Evolutionary conservation across 106 monocot species (phyloP).

Genomic region (Hemerocallis citrina): DNA sequence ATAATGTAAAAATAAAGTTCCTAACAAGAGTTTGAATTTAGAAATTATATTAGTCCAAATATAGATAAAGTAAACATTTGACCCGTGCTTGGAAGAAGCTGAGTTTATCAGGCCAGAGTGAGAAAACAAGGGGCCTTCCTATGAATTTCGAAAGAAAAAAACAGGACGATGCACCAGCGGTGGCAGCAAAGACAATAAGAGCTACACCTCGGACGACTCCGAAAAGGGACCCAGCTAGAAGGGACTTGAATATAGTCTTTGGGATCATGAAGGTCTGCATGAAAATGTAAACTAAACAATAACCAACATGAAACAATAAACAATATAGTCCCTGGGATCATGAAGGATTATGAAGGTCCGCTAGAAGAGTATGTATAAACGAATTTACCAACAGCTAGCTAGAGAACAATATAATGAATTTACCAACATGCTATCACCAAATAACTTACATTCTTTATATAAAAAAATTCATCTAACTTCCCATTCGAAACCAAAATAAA

Average conservation of each 20-base stretch:
- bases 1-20: too few species aligned
- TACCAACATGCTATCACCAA: too few species aligned
- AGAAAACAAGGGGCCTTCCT: slow-evolving; percentile 77
- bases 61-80: not conserved
- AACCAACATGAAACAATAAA: slow-evolving; percentile 73
- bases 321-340: slow-evolving; percentile 75
- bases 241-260: slow-evolving; percentile 96
- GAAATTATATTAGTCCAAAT: too few species aligned
- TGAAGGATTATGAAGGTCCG: too few species aligned
- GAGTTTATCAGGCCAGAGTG: slow-evolving; percentile 93
- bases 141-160: slow-evolving; percentile 89
- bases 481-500: too few species aligned
- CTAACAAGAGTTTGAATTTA: too few species aligned
- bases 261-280: slow-evolving; percentile 99
- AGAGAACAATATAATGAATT: too few species aligned
- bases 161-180: slow-evolving; percentile 92
- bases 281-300: slow-evolving; percentile 83
- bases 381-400: too few species aligned
- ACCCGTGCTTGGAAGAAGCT: slow-evolving; percentile 86
- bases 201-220: slow-evolving; percentile 64
- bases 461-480: too few species aligned
- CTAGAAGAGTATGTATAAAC: too few species aligned
- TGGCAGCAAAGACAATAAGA: slow-evolving; percentile 87
- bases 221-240: slow-evolving; percentile 91
- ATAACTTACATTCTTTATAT: too few species aligned